Base-by-base conservation (phyloP, 176 grass and related monocot genomes). In the Metroxylon sagu region DNA sequence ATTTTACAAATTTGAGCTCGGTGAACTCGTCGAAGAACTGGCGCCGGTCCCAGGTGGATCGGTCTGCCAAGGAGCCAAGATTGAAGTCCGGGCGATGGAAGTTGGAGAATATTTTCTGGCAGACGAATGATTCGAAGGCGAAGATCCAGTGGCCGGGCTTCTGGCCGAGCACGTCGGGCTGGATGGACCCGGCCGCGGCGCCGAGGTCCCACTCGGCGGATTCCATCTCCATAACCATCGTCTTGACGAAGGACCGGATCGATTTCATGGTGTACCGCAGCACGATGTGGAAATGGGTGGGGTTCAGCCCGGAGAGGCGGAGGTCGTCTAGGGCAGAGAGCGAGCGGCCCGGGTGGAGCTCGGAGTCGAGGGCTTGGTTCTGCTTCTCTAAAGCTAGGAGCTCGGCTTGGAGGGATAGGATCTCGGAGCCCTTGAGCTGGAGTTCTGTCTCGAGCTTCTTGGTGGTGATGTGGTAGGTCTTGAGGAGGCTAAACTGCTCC, bases 11-110 rank as follows among this genome's bases (percentile, higher is more conserved):
- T 63, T 79, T 79, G 50, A 87, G 49, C 53, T 51, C 61, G 29
- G 50, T 60, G 72, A 92, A 97, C 60, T 91, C 84, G 25, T 83
- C 62, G 53, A 88, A 97, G 81, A 97, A 92, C 21, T 67, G 52
- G 18, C 64, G 56, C 0, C 70, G 79, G 28, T 97, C 81, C 73
- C 72, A 57, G 14, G 21, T 5, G 5, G 26, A 54, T 35, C 93
- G 61, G 4, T 48, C 69, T 16, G 49, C 50, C 5, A 83, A 48
- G 26, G n/a, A 4, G 51, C 61, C 19, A 6, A 97, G 0, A 1
- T 75, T 72, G 43, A 88, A 71, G 71, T 82, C 79, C 49, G 28
- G 71, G 25, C 56, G 73, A 62, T 85, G 73, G 77, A 91, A 92
- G 16, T 66, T 29, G 17, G 78, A 57, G 69, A 97, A 92, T 84